Base-by-base conservation (phyloP, 192 early-diverging fungal species). In the Coemansia sp. region DNA sequence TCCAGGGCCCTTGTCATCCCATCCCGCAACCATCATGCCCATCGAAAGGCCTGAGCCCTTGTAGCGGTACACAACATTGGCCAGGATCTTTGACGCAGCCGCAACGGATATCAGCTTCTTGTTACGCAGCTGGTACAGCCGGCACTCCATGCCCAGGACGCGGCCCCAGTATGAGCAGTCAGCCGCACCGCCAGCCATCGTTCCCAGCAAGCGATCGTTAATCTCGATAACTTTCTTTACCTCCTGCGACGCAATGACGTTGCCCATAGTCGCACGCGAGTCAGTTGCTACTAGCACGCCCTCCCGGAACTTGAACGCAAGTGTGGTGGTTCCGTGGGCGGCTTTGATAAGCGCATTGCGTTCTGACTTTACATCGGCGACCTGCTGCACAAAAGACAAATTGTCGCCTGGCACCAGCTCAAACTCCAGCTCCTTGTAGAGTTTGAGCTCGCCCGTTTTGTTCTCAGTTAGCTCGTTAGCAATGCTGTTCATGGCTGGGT, bases 151-250 rank as follows among this genome's bases (percentile, higher is more conserved):
- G 20, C 95, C 96, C 38, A 99, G 85, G 69, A 98, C 95, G 50
- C 97, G 90, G 69, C 98, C 94, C 97, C 97, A 99, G 83, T 89
- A 99, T 56, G 85, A 85, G 83, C 97, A 99, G 78, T 99, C 97
- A 10, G 96, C 97, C 3, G 97, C 97, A 82, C 97, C 97, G 62
- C 97, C 97, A 38, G 97, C 97, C 93, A 99, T 96, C 12, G 97
- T 99, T 36, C 96, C 97, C 37, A 99, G 83, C 61, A 99, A 82
- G 68, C 94, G 97, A 47, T 93, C 94, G 82, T 98, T 99, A 68
- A 99, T 99, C 71, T 99, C 96, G 76, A 99, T 97, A 14, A 99
- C 89, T 80, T 99, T 99, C 68, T 97, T 98, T 31, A 99, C 94
- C 19, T 88, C 89, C 77, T 95, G 93, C 36, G 95, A 94, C 42